Evolutionary conservation across 805 yeast species (phyloP).

Genomic region (Tetrapisispora taiwanensis): DNA sequence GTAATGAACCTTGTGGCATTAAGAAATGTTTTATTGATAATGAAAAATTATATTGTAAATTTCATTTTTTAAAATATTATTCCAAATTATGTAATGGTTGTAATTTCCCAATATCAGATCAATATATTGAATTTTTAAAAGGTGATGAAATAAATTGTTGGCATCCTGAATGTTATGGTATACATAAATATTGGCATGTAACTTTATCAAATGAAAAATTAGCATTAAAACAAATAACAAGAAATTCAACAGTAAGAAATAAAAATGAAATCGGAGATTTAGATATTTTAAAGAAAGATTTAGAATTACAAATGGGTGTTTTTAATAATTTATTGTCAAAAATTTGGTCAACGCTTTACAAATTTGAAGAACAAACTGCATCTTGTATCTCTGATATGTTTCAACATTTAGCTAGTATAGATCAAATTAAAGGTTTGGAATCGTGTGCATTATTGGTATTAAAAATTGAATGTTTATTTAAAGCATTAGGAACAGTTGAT

Average conservation of each 20-base stretch:
- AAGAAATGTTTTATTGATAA: conserved; percentile 89
- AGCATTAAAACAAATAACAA: conserved; percentile 33
- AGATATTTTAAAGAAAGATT: conserved; percentile 31
- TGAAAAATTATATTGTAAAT: conserved; percentile 77
- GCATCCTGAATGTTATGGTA: conserved; percentile 99
- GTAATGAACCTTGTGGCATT: conserved; percentile 76
- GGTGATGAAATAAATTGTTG: conserved; percentile 92
- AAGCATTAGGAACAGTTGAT: conserved; percentile 52
- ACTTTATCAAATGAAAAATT: conserved; percentile 54
- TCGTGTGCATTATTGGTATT: conserved; percentile 65
- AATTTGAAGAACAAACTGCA: conserved; percentile 85
- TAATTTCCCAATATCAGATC: conserved; percentile 79
- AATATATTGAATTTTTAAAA: conserved; percentile 82
- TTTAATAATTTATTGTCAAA: conserved; percentile 50
- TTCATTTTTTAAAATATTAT: conserved; percentile 75
- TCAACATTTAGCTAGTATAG: conserved; percentile 66
- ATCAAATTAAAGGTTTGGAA: conserved; percentile 53
- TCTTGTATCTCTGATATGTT: conserved; percentile 86
- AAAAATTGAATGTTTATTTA: conserved; percentile 66
- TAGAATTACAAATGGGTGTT: conserved; percentile 49
- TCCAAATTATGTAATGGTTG: conserved; percentile 94
- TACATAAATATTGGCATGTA: conserved; percentile 93
- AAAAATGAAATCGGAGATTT: no score
- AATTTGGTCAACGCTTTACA: conserved; percentile 81
- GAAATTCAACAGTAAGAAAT: conserved; percentile 4